These are phyloP conservation scores for Leccinum uliginosum DNA, from an alignment of 768 basidiomycete genomes.

Conservation along the genomic window DNA sequence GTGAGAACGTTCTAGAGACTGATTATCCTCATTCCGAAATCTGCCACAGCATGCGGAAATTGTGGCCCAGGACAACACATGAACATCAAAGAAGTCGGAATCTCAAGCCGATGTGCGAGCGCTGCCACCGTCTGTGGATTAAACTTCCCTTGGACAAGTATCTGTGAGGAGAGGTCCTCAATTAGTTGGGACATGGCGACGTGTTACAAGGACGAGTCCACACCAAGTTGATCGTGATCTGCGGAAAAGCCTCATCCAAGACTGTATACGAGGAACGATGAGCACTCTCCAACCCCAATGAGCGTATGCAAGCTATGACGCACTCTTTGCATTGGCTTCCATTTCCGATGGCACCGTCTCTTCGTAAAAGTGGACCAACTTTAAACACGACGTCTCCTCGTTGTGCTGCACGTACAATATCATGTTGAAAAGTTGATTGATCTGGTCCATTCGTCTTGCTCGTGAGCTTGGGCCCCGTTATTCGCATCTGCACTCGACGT, in stretches of 20 bases:
- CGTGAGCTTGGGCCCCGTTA: background rate
- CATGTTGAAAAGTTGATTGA: conserved; percentile 60
- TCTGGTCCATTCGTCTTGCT: conserved; percentile 36
- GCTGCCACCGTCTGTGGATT: conserved; percentile 44
- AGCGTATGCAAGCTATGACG: conserved; percentile 7
- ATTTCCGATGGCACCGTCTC: conserved; percentile 62
- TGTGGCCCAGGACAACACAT: conserved; percentile 53
- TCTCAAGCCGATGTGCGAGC: conserved; percentile 43
- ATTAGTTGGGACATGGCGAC: background rate
- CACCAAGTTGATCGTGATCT: conserved; percentile 60
- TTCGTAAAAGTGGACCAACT: conserved; percentile 64
- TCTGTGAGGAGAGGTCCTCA: conserved; percentile 25
- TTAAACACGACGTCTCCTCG: conserved; percentile 66
- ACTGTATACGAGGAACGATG: conserved; percentile 28
- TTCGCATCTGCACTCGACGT: background rate
- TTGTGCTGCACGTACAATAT: conserved; percentile 62
- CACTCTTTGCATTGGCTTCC: conserved; percentile 67
- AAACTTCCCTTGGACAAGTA: conserved; percentile 43
- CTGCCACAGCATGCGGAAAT: conserved; percentile 41
- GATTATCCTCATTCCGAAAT: conserved; percentile 52
- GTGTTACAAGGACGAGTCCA: background rate
- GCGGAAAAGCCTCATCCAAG: conserved; percentile 61
- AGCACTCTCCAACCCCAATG: background rate
- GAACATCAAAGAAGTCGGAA: conserved; percentile 57
- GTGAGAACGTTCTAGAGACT: conserved; percentile 7